Evolutionary conservation across 164 flowering plant genomes (phyloP).

Genomic region (Saururus chinensis): DNA sequence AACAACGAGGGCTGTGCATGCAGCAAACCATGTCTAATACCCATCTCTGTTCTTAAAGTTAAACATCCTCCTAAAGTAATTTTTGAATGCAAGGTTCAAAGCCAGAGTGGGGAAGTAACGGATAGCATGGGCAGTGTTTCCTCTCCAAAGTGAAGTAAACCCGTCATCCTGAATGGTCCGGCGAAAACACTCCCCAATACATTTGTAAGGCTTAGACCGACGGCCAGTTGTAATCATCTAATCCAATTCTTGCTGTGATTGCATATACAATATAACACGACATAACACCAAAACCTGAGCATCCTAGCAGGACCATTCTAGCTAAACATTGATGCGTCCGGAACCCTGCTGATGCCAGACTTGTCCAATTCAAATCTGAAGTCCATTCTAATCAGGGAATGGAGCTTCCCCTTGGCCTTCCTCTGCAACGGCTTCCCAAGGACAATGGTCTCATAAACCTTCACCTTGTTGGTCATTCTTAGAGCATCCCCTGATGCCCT

Average conservation of each 20-base stretch:
- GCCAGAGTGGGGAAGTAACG: slow-evolving; percentile 95
- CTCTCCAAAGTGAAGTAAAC: slow-evolving; percentile 59
- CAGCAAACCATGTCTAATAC: too few relatives aligned
- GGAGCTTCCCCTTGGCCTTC: slow-evolving; percentile 2
- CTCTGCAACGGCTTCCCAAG: slow-evolving; percentile 12
- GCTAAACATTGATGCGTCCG: slow-evolving; percentile 9
- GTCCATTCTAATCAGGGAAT: background rate
- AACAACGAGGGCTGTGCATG: too few relatives aligned
- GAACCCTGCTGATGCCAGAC: background rate
- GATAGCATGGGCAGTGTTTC: slow-evolving; percentile 82
- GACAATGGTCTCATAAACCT: slow-evolving; percentile 12
- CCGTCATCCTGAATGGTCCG: slow-evolving; percentile 72
- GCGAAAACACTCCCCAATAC: slow-evolving; percentile 70
- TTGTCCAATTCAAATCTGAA: background rate
- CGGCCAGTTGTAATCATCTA: slow-evolving; percentile 75
- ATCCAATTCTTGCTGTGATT: too few relatives aligned
- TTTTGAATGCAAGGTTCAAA: slow-evolving; percentile 86
- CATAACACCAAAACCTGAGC: slow-evolving; percentile 24
- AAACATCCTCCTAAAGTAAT: slow-evolving; percentile 75
- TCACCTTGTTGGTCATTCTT: slow-evolving; percentile 15
- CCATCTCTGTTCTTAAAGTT: slow-evolving; percentile 87
- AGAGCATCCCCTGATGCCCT: slow-evolving; percentile 7
- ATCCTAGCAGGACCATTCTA: slow-evolving; percentile 1
- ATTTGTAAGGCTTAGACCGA: slow-evolving; percentile 76
- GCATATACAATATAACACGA: too few relatives aligned